Conservation (phyloP, 2,329 filamentous ascomycete genomes). For the Aspergillus hiratsukae region DNA sequence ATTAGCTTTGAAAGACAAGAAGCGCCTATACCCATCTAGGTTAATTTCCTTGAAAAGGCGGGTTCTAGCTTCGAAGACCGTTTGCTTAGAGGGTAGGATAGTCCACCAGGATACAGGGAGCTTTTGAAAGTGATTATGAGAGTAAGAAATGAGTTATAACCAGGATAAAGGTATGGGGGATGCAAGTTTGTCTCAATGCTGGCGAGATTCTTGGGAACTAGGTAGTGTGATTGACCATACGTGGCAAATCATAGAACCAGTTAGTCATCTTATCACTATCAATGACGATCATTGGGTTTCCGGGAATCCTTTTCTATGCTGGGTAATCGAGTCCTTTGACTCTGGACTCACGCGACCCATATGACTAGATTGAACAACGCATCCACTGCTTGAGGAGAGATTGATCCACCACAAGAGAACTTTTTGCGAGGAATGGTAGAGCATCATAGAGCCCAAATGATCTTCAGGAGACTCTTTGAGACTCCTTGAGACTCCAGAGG, state of each 20-base stretch:
- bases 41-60: not conserved
- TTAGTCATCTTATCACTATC: not conserved
- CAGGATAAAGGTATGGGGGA: not conserved
- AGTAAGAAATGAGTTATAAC: not conserved
- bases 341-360: not conserved
- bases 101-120: not conserved
- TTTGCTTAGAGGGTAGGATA: not conserved
- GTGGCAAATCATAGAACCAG: not conserved
- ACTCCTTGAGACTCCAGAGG: not conserved
- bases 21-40: not conserved
- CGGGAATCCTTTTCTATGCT: not conserved
- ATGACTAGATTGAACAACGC: not conserved
- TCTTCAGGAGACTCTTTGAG: not conserved
- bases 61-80: not conserved
- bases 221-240: not conserved
- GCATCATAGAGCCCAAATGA: not conserved
- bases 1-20: not conserved
- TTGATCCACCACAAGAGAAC: not conserved
- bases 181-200: not conserved
- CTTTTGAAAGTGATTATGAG: not conserved
- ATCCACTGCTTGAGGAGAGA: not conserved
- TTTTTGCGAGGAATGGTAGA: not conserved
- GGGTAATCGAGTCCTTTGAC: not conserved
- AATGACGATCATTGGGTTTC: not conserved
- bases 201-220: not conserved